phyloP scores from a whole-genome alignment of 768 basidiomycete genomes.

The Calocybe gangraenosa region DNA sequence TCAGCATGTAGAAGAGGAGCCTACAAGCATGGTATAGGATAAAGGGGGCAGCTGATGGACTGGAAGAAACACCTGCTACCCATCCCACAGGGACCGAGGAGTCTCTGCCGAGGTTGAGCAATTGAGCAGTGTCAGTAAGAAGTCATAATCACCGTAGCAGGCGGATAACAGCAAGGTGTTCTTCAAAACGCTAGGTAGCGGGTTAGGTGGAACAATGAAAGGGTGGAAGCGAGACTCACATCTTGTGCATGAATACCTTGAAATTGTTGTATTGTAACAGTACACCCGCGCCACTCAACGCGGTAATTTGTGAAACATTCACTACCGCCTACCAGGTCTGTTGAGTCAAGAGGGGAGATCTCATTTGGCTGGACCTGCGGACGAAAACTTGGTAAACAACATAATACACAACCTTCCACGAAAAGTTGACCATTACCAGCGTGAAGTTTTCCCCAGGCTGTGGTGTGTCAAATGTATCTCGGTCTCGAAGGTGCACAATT shows the following conservation, averaged over 20 bases:
- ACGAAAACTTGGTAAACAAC: neutral
- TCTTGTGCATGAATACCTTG: neutral
- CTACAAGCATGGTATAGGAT: conserved; percentile 6
- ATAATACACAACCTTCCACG: too few relatives aligned
- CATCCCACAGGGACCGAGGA: conserved; percentile 5
- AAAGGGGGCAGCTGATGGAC: neutral
- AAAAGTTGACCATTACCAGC: too few relatives aligned
- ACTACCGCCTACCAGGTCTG: neutral
- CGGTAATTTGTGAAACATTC: conserved; percentile 5
- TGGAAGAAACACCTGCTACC: conserved; percentile 5
- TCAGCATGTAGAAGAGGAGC: neutral
- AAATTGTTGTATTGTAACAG: conserved; percentile 6
- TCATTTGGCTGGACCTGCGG: conserved; percentile 2
- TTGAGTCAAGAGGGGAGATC: neutral
- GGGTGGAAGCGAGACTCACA: neutral
- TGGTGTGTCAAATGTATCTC: too few relatives aligned
- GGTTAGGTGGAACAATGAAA: neutral
- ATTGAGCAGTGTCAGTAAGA: neutral
- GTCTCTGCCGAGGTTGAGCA: conserved; percentile 2
- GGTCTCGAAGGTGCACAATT: too few relatives aligned
- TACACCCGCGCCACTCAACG: neutral
- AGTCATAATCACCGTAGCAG: conserved; percentile 1
- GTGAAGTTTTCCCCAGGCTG: too few relatives aligned
- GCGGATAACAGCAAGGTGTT: conserved; percentile 5
- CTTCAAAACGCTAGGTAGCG: neutral